Conservation (phyloP, 768 basidiomycete genomes). For the Clitopilus passeckerianus region DNA sequence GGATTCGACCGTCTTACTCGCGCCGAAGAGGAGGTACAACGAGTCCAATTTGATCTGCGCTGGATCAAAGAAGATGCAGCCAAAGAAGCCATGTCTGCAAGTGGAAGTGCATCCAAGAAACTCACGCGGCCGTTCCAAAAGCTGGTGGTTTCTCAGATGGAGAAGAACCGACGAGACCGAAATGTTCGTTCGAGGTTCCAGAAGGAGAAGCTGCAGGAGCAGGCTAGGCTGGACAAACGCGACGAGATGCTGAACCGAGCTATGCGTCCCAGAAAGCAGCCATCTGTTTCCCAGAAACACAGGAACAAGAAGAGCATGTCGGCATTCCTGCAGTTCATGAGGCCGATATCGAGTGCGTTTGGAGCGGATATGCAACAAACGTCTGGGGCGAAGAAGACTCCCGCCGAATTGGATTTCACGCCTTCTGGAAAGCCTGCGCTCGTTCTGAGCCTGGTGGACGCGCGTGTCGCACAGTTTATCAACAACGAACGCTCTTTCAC, state of each 20-base stretch:
- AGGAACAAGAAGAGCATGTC: conserved; percentile 89
- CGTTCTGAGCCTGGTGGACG: conserved; percentile 70
- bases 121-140: conserved; percentile 61
- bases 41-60: conserved; percentile 64
- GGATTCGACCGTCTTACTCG: conserved; percentile 74
- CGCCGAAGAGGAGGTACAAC: conserved; percentile 64
- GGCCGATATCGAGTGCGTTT: conserved; percentile 86
- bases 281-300: conserved; percentile 55
- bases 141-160: conserved; percentile 61
- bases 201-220: conserved; percentile 75
- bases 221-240: conserved; percentile 63
- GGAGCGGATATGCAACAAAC: conserved; percentile 48
- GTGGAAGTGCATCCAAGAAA: conserved; percentile 45
- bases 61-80: conserved; percentile 72
- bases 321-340: conserved; percentile 80
- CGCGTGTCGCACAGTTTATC: conserved; percentile 63
- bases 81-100: conserved; percentile 50
- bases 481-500: conserved; percentile 81
- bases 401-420: conserved; percentile 71
- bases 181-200: conserved; percentile 62
- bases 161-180: conserved; percentile 79
- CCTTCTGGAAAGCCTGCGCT: conserved; percentile 71
- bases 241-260: conserved; percentile 74
- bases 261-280: conserved; percentile 56
- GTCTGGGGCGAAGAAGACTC: conserved; percentile 47